Conservation (phyloP, 306 rosid species). For the Spatholobus suberectus region DNA sequence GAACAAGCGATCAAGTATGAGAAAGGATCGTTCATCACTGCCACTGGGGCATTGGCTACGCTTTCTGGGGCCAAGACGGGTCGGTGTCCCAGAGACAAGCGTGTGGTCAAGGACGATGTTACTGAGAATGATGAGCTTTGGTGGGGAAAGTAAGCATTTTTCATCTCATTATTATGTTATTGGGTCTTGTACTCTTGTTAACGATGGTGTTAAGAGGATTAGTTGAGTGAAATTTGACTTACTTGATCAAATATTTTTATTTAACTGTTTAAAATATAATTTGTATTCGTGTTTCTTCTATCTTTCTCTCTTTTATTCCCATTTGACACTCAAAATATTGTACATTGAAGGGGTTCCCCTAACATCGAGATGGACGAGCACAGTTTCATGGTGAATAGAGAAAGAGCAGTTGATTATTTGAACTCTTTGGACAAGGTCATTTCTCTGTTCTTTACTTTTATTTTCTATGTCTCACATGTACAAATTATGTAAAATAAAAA, state of each 20-base stretch:
- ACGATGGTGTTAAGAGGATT: not conserved
- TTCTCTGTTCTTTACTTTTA: not conserved
- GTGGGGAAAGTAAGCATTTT: constrained; percentile 88
- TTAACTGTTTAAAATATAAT: not conserved
- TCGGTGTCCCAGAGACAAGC: constrained; percentile 85
- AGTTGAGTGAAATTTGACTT: not conserved
- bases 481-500: not conserved
- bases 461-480: not conserved
- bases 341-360: constrained; percentile 77
- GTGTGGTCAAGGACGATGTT: constrained; percentile 74
- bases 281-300: not conserved
- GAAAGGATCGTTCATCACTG: constrained; percentile 81
- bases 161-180: not conserved
- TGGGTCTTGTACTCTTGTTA: not conserved
- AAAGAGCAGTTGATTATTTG: constrained; percentile 93
- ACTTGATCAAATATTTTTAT: too few relatives aligned
- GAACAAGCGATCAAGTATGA: constrained; percentile 90
- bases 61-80: constrained; percentile 97
- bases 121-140: constrained; percentile 79
- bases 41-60: constrained; percentile 83
- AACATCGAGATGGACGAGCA: constrained; percentile 96
- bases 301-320: not conserved
- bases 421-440: constrained; percentile 88
- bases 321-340: not conserved
- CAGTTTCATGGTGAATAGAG: constrained; percentile 88